Evolutionary conservation across 129 eudicot species (phyloP).

Genomic region (Flaveria robusta): DNA sequence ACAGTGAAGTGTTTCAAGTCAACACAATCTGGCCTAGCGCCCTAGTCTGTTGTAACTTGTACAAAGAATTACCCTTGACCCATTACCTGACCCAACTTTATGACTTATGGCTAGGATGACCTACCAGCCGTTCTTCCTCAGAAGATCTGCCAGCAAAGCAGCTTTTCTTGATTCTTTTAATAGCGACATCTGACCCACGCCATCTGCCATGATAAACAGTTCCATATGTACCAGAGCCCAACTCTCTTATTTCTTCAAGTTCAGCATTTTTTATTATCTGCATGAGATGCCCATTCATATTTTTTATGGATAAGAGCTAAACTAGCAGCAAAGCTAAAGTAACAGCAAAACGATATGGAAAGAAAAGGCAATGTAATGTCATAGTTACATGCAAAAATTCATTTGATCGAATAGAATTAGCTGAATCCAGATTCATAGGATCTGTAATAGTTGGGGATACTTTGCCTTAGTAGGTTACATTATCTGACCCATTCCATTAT

Average conservation of each 20-base stretch:
- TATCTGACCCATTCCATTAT: slow-evolving; percentile 3
- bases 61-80: neutral
- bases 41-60: neutral
- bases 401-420: slow-evolving; percentile 13
- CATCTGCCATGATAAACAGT: slow-evolving; percentile 93
- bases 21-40: neutral
- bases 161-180: slow-evolving; percentile 75
- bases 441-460: slow-evolving; percentile 4
- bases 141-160: slow-evolving; percentile 90
- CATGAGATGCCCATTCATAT: slow-evolving; percentile 11
- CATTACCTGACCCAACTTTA: slow-evolving; percentile 3
- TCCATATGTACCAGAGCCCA: slow-evolving; percentile 93
- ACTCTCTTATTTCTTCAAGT: slow-evolving; percentile 81
- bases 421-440: slow-evolving; percentile 20
- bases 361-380: neutral
- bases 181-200: slow-evolving; percentile 92
- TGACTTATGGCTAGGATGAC: slow-evolving; percentile 26
- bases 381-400: neutral
- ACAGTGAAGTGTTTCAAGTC: neutral
- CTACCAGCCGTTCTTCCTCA: slow-evolving; percentile 82
- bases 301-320: slow-evolving; percentile 11
- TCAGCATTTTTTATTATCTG: slow-evolving; percentile 92
- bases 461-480: slow-evolving; percentile 26
- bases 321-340: slow-evolving; percentile 23
- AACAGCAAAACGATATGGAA: slow-evolving; percentile 16